Base-by-base conservation (phyloP, 345 rosid species). In the Theobroma cacao region DNA sequence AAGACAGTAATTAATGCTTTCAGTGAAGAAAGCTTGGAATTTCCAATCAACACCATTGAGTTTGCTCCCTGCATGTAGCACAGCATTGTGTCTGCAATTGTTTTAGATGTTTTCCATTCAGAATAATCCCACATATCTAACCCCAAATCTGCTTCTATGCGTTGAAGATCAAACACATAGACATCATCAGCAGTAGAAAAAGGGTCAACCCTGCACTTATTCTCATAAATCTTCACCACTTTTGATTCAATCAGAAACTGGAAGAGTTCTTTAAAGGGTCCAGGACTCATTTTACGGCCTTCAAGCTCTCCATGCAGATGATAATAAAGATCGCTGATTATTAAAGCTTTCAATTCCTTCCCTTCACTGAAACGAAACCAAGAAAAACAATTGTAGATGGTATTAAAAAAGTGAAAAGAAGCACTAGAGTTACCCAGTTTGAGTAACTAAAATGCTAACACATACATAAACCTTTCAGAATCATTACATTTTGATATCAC, bases 281-380 rank as follows among this genome's bases (percentile, higher is more conserved):
- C 99, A 8, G 90, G 82, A 82, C 87, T 86, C 77, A 91, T 90
- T 71, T 87, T 82, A 83, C 95, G 97, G 78, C 97, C 98, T 85
- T 89, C 93, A 85, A 92, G 89, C 83, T 92, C 94, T 79, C 99
- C 99, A 83, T 87, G 91, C 20, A 96, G 84, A 80, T 92, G 98
- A 86, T 91, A 92, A 77, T 84, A 94, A 56, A 96, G 89, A 78
- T 91, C 97, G 28, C 73, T 89, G 80, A 94, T 86, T 79, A 96
- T 84, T 74, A 94, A 80, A 80, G 74, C 82, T 81, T 84, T 87
- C 80, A 89, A 70, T 85, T 92, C 94, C 81, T 86, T 89, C 53
- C 91, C 94, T 79, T 89, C 89, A 82, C 98, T 92, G 90, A 81
- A 81, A 82, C 75, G 43, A 86, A 85, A 84, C 61, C 48, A 60